These are phyloP conservation scores for Candida insectalens DNA, from an alignment of 805 yeast genomes.

Conservation along the genomic window DNA sequence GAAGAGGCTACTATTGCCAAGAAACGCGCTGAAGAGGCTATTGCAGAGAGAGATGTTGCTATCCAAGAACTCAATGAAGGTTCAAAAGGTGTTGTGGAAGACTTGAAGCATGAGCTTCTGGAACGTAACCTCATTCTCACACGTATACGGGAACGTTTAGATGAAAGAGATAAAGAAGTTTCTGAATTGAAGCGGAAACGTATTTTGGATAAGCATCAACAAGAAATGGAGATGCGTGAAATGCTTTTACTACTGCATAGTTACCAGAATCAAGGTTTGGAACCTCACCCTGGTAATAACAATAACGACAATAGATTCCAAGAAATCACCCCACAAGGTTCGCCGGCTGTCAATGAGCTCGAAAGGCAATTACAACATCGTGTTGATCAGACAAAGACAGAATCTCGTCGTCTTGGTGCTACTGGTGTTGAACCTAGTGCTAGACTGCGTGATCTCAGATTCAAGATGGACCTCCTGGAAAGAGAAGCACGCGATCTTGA, in stretches of 20 bases:
- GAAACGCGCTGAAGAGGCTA: constrained; percentile 30
- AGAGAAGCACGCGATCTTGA: constrained; percentile 80
- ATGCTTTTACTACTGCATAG: constrained; percentile 55
- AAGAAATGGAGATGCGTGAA: constrained; percentile 69
- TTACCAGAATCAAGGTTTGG: constrained; percentile 1
- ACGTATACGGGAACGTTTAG: constrained; percentile 52
- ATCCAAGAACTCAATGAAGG: constrained; percentile 38
- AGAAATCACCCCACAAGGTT: constrained; percentile 5
- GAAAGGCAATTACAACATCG: constrained; percentile 33
- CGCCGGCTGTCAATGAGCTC: constrained; percentile 19
- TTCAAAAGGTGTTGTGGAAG: constrained; percentile 60
- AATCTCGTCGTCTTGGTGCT: constrained; percentile 28
- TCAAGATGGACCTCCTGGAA: constrained; percentile 76
- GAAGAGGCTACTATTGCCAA: constrained; percentile 32
- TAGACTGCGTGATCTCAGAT: constrained; percentile 63
- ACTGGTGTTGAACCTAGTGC: constrained; percentile 59
- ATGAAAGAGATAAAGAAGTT: constrained; percentile 49
- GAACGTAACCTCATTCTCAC: constrained; percentile 53
- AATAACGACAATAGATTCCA: neutral
- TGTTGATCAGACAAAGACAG: constrained; percentile 37
- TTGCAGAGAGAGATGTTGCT: constrained; percentile 30
- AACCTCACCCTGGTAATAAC: neutral
- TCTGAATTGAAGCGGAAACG: constrained; percentile 53
- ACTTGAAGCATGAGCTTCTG: constrained; percentile 47
- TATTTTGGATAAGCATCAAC: constrained; percentile 61